Percentiles rank a stretch among this genome's conserved stretches.
Conservation (phyloP, 2,329 filamentous ascomycete species). For the Exophiala bonariae region DNA sequence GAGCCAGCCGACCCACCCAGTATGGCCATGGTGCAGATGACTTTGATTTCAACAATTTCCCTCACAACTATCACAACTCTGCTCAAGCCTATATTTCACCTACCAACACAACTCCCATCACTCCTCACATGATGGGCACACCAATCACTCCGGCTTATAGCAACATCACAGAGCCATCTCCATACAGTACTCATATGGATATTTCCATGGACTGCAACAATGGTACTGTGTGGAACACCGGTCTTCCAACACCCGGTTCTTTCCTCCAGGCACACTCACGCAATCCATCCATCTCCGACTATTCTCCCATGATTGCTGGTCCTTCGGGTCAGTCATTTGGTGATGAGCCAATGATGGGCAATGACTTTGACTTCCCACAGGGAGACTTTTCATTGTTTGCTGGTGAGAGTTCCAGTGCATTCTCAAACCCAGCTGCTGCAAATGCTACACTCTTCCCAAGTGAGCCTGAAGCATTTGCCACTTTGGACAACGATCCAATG, state of each 20-base stretch:
- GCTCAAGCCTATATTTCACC: constrained; percentile 22
- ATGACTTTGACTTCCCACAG: constrained; percentile 18
- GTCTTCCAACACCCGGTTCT: constrained; percentile 27
- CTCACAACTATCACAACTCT: constrained; percentile 15
- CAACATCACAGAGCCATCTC: constrained; percentile 28
- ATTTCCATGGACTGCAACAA: constrained; percentile 21
- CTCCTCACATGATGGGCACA: constrained; percentile 24
- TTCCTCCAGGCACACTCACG: constrained; percentile 25
- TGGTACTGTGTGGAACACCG: constrained; percentile 15
- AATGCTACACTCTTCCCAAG: constrained; percentile 27
- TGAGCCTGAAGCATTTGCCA: constrained; percentile 20
- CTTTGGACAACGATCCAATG: constrained; percentile 23
- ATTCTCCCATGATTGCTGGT: constrained; percentile 26
- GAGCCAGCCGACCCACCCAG: constrained; percentile 10
- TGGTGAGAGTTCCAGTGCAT: constrained; percentile 21
- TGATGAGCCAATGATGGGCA: constrained; percentile 14
- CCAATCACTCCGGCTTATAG: constrained; percentile 28
- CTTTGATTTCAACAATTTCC: constrained; percentile 20
- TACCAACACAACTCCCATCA: constrained; percentile 16
- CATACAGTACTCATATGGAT: constrained; percentile 19
- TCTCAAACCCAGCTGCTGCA: constrained; percentile 25
- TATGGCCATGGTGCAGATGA: constrained; percentile 16
- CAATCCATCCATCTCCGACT: constrained; percentile 26
- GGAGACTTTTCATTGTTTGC: constrained; percentile 27
- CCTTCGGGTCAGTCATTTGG: constrained; percentile 19